These are phyloP conservation scores for Populus deltoides DNA, from an alignment of 345 rosid species.

Conservation along the genomic window DNA sequence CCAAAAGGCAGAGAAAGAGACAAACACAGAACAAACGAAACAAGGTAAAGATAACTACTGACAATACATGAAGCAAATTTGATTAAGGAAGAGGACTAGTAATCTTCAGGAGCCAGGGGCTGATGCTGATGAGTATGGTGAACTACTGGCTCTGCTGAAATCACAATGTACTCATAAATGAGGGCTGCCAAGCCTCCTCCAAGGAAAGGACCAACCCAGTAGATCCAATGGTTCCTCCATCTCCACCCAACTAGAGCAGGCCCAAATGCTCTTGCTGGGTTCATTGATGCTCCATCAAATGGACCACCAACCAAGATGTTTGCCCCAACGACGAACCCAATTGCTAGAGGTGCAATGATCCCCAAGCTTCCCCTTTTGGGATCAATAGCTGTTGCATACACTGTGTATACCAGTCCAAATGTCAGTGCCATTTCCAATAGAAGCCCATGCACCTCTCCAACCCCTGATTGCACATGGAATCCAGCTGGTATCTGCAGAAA, in stretches of 20 bases:
- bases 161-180: constrained; percentile 53
- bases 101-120: constrained; percentile 83
- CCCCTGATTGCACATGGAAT: constrained; percentile 52
- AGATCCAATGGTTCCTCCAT: constrained; percentile 57
- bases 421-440: constrained; percentile 44
- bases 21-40: neutral
- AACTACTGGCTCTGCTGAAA: constrained; percentile 39
- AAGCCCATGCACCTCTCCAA: constrained; percentile 44
- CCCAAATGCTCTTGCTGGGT: constrained; percentile 47
- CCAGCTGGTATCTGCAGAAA: constrained; percentile 58
- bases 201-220: constrained; percentile 47
- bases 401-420: constrained; percentile 30
- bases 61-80: neutral
- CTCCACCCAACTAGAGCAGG: constrained; percentile 51
- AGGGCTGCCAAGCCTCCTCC: constrained; percentile 50
- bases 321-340: constrained; percentile 39
- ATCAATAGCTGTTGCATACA: constrained; percentile 28
- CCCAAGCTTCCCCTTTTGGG: constrained; percentile 50
- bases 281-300: constrained; percentile 53
- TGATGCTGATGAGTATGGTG: constrained; percentile 48
- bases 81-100: constrained; percentile 22
- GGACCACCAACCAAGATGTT: constrained; percentile 48
- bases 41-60: neutral
- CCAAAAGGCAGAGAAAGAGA: neutral
- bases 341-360: constrained; percentile 44